phyloP scores from a whole-genome alignment of 1,139 yeast genomes.

The Hyphopichia pseudoburtonii region DNA sequence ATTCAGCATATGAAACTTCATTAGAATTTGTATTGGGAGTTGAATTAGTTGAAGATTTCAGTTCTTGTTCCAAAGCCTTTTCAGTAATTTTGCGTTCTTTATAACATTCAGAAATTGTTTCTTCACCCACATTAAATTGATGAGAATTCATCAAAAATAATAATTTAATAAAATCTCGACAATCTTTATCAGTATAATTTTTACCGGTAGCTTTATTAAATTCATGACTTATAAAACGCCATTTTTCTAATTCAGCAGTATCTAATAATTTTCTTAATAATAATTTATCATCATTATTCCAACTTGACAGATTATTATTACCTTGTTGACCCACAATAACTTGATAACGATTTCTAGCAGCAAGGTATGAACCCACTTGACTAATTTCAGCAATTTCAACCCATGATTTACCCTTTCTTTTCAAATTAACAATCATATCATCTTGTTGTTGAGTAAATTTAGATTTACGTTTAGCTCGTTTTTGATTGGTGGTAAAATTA shows the following conservation, averaged over 20 bases:
- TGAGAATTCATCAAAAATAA: slow-evolving; percentile 59
- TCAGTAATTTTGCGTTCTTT: slow-evolving; percentile 41
- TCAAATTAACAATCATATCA: slow-evolving; percentile 58
- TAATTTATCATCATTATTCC: slow-evolving; percentile 61
- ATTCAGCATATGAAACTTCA: background rate
- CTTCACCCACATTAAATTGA: slow-evolving; percentile 56
- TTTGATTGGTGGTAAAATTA: slow-evolving; percentile 30
- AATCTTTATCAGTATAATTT: slow-evolving; percentile 50
- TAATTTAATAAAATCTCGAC: slow-evolving; percentile 53
- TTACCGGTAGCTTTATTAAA: slow-evolving; percentile 61
- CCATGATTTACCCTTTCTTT: slow-evolving; percentile 68
- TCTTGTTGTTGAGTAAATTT: slow-evolving; percentile 73
- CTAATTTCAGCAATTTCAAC: slow-evolving; percentile 70
- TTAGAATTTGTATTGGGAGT: too few relatives aligned
- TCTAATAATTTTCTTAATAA: slow-evolving; percentile 56
- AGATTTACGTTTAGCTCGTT: slow-evolving; percentile 58
- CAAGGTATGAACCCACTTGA: slow-evolving; percentile 65
- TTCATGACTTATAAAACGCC: slow-evolving; percentile 64
- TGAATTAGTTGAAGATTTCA: too few relatives aligned
- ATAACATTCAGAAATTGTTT: slow-evolving; percentile 35
- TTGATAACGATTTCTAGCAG: slow-evolving; percentile 78
- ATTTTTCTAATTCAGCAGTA: slow-evolving; percentile 70
- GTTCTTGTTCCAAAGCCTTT: slow-evolving; percentile 30
- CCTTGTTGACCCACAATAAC: slow-evolving; percentile 85
- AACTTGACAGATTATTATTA: slow-evolving; percentile 61